phyloP scores from a whole-genome alignment of 805 yeast genomes.

The Hanseniaspora nectarophila region DNA sequence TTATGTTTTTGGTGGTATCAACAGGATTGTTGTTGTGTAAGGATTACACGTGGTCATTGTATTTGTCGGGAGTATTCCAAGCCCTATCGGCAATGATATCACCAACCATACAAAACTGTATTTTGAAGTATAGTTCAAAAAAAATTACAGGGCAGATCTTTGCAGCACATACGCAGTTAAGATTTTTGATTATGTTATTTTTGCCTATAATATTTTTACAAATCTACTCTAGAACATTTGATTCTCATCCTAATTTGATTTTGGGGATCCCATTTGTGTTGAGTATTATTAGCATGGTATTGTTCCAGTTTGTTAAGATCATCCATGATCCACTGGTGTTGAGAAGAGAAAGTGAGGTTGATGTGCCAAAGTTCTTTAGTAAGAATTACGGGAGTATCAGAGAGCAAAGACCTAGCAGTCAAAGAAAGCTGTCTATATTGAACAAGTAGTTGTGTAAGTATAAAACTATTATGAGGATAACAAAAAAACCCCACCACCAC shows the following conservation, averaged over 20 bases:
- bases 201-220: slow-evolving; percentile 40
- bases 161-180: slow-evolving; percentile 54
- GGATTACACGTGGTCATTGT: slow-evolving; percentile 20
- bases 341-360: slow-evolving; percentile 20
- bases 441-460: background rate
- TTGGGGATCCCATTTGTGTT: slow-evolving; percentile 24
- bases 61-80: slow-evolving; percentile 27
- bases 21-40: slow-evolving; percentile 28
- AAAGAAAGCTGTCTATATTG: background rate
- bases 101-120: slow-evolving; percentile 49
- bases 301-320: slow-evolving; percentile 20
- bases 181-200: slow-evolving; percentile 37
- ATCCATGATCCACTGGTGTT: slow-evolving; percentile 18
- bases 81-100: slow-evolving; percentile 40
- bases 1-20: slow-evolving; percentile 31
- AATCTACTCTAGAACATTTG: slow-evolving; percentile 37
- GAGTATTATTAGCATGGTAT: slow-evolving; percentile 17
- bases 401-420: background rate
- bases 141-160: slow-evolving; percentile 56
- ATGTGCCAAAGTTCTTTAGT: background rate
- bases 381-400: background rate
- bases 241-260: slow-evolving; percentile 30
- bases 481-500: too few relatives aligned
- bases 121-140: slow-evolving; percentile 51
- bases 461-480: too few relatives aligned